These are phyloP conservation scores for Pyronema omphalodes DNA, from an alignment of 495 filamentous ascomycete species.

Conservation along the genomic window DNA sequence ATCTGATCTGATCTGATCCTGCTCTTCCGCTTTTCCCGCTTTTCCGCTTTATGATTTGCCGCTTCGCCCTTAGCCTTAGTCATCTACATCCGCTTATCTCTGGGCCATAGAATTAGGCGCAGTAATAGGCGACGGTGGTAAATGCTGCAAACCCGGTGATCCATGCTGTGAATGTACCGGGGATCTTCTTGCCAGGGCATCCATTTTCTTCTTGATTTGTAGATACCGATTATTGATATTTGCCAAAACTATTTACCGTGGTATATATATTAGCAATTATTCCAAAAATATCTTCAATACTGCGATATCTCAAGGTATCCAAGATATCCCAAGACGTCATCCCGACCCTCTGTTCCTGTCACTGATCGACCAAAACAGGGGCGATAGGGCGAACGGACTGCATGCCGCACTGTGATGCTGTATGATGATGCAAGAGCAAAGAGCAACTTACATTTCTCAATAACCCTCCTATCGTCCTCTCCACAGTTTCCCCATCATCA, in stretches of 20 bases:
- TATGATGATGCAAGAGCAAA: not conserved
- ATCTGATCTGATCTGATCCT: not conserved
- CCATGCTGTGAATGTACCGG: not conserved
- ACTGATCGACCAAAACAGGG: no score
- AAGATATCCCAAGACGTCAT: no score
- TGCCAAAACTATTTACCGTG: not conserved
- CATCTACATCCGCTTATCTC: not conserved
- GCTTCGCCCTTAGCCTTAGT: no score
- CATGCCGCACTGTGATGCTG: not conserved
- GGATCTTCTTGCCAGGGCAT: not conserved
- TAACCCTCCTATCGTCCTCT: constrained; percentile 53
- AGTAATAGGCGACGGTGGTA: not conserved
- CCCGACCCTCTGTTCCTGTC: no score
- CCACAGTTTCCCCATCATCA: constrained; percentile 34
- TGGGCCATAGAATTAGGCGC: not conserved
- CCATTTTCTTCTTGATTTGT: not conserved
- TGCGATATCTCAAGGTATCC: no score
- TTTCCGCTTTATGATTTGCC: no score
- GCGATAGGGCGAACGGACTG: no score
- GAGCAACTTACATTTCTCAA: constrained; percentile 45
- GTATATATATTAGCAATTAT: no score
- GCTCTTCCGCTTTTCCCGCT: no score
- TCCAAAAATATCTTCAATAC: no score
- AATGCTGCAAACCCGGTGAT: not conserved
- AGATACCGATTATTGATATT: not conserved